Base-by-base conservation (phyloP, 176 grass and related monocot genomes). In the Saccharum spontaneum region DNA sequence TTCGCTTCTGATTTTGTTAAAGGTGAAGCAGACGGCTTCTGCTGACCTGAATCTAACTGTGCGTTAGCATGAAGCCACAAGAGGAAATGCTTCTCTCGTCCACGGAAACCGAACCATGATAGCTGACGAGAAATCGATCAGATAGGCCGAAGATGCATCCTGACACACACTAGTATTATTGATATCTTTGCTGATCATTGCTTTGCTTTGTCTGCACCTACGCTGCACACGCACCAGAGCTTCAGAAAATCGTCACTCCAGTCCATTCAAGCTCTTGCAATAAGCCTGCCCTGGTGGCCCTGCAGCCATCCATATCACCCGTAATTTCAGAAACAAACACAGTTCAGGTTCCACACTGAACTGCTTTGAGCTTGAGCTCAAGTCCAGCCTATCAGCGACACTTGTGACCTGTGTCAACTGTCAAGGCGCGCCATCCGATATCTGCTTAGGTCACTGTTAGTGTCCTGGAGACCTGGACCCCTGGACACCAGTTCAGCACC, bases 121-220 rank as follows among this genome's bases (percentile, higher is more conserved):
- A 79, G 66, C 80, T 54, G 80, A 88, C 67, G 44, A 84, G 17
- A 49, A 20, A 43, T 6, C 67, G 11, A 79, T 88, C 54, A 43
- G 33, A 83, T 77, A 65, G 33, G 39, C 62, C 66, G 37, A 23
- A 18, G 83, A 86, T 77, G 73, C n/a, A 71, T 69, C n/a, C 24
- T 6, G 67, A 44, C 39, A 10, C 43, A 49, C 43, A 80, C 41
- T 6, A 41, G 9, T 3, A 64, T 77, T 41, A 71, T 50, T 71
- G 13, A 55, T 52, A 52, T 45, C 23, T 78, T 20, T 34, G 23
- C 65, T 65, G 76, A 82, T 86, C 38, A 82, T 72, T 66, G 40
- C 2, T 14, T 54, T 62, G 23, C 38, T 49, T 80, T 85, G 62
- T 85, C 61, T 62, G 63, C 7, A 67, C 75, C 57, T 76, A 33